A percentile compares a stretch with the other conserved stretches of the same genome.
These are phyloP conservation scores for Halophytophthora polymorphica DNA, from an alignment of 352 stramenopile species.

Conservation along the genomic window DNA sequence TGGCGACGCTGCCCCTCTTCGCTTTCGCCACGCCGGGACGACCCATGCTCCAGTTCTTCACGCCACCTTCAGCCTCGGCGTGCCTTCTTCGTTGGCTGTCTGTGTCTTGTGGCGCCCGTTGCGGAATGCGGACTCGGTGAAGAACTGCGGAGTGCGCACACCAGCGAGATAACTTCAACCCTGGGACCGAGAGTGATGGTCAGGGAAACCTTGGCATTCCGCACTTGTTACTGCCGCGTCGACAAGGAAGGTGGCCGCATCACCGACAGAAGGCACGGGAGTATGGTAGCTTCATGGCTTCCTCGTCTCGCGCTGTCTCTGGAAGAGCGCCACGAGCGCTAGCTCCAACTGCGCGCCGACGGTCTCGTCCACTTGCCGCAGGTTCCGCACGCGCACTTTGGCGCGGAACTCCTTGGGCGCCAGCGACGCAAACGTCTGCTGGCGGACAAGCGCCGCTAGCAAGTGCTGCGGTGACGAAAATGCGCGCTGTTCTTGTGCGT, in stretches of 20 bases:
- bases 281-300: neutral
- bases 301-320: conserved; percentile 26
- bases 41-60: conserved; percentile 10
- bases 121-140: conserved; percentile 14
- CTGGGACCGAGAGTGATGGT: conserved; percentile 34
- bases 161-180: conserved; percentile 21
- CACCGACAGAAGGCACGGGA: too few species aligned
- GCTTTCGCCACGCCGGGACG: conserved; percentile 6
- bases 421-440: conserved; percentile 29
- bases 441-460: conserved; percentile 22
- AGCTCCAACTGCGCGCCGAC: conserved; percentile 40
- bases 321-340: conserved; percentile 42
- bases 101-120: conserved; percentile 17
- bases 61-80: neutral
- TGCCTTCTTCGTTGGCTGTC: neutral
- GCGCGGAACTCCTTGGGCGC: conserved; percentile 55
- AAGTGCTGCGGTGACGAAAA: conserved; percentile 12
- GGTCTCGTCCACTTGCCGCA: conserved; percentile 33
- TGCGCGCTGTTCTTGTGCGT: neutral
- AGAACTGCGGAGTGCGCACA: neutral
- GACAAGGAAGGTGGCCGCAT: too few species aligned
- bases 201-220: conserved; percentile 19
- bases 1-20: neutral
- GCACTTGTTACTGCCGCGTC: too few species aligned
- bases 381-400: conserved; percentile 43